Evolutionary conservation across 306 rosid species (phyloP).

Genomic region (Citrullus amarus): DNA sequence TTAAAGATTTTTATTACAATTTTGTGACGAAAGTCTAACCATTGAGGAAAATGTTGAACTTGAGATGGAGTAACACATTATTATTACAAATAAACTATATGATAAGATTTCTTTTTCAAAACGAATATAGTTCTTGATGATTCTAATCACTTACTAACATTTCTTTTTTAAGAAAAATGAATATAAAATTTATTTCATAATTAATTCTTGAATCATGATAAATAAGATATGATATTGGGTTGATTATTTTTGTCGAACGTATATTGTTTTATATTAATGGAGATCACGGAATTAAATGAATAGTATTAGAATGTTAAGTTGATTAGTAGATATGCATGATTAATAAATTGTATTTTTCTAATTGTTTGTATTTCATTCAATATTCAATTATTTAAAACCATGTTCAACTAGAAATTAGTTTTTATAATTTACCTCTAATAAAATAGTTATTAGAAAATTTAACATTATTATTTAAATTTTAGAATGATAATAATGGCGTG

Average conservation of each 20-base stretch:
- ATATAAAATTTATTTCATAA: background rate
- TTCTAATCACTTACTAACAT: too few relatives aligned
- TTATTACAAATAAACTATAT: too few relatives aligned
- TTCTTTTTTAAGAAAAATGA: too few relatives aligned
- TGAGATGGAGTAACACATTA: too few relatives aligned
- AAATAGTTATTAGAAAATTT: too few relatives aligned
- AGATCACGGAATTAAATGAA: background rate
- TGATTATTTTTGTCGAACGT: background rate
- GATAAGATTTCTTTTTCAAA: too few relatives aligned
- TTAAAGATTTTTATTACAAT: too few relatives aligned
- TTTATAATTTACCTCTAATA: background rate
- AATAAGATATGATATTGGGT: background rate
- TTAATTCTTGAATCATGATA: background rate
- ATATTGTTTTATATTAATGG: background rate
- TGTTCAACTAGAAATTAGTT: background rate
- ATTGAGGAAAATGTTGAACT: too few relatives aligned
- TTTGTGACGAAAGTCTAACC: too few relatives aligned
- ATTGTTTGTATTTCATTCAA: too few relatives aligned
- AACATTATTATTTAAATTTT: too few relatives aligned
- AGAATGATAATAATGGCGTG: background rate
- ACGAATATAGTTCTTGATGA: too few relatives aligned
- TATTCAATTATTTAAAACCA: background rate
- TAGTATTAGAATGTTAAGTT: background rate
- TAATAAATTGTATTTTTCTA: background rate
- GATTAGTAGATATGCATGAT: background rate